Percentiles rank a stretch among this genome's conserved stretches.
These are phyloP conservation scores for Deinandra increscens DNA, from an alignment of 129 eudicot species.

Conservation along the genomic window DNA sequence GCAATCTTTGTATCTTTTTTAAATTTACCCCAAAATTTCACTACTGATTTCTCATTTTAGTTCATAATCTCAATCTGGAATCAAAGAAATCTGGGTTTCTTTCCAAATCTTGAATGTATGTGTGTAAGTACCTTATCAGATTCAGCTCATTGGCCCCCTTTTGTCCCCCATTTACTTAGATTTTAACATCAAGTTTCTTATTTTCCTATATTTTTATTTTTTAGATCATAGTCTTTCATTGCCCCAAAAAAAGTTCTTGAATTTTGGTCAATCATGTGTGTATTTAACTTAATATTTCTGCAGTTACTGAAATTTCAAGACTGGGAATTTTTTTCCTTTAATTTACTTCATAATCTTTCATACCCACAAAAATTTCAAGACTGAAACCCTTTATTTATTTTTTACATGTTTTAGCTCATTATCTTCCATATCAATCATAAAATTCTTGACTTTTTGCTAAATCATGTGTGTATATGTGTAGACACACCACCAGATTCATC, in stretches of 20 bases:
- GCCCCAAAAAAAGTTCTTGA: not conserved
- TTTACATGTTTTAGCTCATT: too few species aligned
- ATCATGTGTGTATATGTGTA: conserved; percentile 15
- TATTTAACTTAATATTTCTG: conserved; percentile 3
- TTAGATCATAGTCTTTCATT: conserved; percentile 16
- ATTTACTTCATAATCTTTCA: conserved; percentile 18
- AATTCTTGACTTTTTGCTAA: conserved; percentile 14
- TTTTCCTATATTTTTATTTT: not conserved
- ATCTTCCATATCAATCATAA: conserved; percentile 5
- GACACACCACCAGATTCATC: not conserved
- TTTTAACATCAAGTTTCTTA: not conserved
- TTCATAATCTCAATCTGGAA: conserved; percentile 10
- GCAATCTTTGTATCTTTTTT: not conserved
- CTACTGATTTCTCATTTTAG: conserved; percentile 1
- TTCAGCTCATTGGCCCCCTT: conserved; percentile 12
- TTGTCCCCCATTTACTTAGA: not conserved
- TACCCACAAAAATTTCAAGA: conserved; percentile 13
- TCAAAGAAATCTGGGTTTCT: conserved; percentile 14
- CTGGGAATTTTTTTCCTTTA: not conserved
- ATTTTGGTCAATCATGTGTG: conserved; percentile 3
- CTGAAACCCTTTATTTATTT: too few species aligned
- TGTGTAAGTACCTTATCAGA: conserved; percentile 20
- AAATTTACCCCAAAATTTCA: conserved; percentile 5
- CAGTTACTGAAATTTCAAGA: not conserved
- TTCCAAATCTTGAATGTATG: conserved; percentile 11